phyloP scores from a whole-genome alignment of 108 stramenopile species.

The Epipyxis sp. region DNA sequence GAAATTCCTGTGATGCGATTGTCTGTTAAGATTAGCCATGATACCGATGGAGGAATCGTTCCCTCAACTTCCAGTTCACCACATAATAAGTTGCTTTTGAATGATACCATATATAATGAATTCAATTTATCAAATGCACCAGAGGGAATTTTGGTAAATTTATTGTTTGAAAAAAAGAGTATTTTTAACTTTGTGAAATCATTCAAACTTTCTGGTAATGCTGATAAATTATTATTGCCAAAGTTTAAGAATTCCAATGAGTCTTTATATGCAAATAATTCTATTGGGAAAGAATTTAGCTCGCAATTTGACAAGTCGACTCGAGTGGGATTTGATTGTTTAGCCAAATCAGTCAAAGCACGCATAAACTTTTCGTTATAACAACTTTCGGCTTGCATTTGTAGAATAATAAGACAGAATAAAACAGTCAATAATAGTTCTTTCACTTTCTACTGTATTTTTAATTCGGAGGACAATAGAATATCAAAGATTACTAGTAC shows the following conservation, averaged over 20 bases:
- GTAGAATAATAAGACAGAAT: too few species aligned
- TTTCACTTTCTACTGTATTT: too few species aligned
- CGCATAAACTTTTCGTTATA: too few species aligned
- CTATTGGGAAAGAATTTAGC: neutral
- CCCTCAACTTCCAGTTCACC: neutral
- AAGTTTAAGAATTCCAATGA: conserved; percentile 8
- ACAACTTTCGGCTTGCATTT: too few species aligned
- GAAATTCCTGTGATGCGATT: neutral
- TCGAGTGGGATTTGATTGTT: conserved; percentile 1
- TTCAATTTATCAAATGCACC: neutral
- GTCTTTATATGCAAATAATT: neutral
- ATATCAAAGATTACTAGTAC: too few species aligned
- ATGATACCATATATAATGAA: neutral
- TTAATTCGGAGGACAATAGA: too few species aligned
- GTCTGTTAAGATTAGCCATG: conserved; percentile 9
- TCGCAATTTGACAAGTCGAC: neutral
- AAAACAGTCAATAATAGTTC: too few species aligned
- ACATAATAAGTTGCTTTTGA: neutral
- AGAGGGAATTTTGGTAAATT: neutral
- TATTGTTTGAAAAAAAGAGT: neutral
- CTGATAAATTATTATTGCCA: neutral
- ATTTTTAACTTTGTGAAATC: neutral
- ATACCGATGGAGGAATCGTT: neutral
- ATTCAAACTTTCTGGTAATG: neutral
- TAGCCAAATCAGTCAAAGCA: too few species aligned